phyloP scores from a whole-genome alignment of 257 asterid species.

The Jacaranda copaia region DNA sequence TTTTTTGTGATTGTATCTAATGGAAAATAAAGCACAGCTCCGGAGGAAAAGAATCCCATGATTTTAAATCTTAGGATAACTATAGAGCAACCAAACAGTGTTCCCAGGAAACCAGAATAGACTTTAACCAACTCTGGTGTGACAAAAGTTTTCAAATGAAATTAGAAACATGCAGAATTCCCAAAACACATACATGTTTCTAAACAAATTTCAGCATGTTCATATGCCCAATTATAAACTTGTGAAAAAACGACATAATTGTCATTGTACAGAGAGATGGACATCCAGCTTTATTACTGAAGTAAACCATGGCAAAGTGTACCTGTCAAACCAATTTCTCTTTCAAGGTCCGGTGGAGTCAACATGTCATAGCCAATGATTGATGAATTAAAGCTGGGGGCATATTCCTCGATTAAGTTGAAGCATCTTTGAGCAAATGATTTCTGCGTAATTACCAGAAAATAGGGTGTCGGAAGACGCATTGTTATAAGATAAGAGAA shows the following conservation, averaged over 20 bases:
- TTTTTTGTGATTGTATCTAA: background rate
- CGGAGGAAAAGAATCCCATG: background rate
- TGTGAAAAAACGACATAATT: conserved; percentile 4
- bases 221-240: background rate
- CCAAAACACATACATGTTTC: background rate
- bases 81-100: background rate
- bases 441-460: conserved; percentile 50
- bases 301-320: conserved; percentile 16
- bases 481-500: background rate
- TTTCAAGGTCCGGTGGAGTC: conserved; percentile 97
- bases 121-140: background rate
- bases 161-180: background rate
- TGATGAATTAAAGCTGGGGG: conserved; percentile 89
- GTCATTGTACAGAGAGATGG: background rate
- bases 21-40: background rate
- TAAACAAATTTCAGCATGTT: conserved; percentile 9
- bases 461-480: conserved; percentile 16
- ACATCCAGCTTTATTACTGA: background rate
- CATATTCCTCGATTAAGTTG: conserved; percentile 81
- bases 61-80: background rate
- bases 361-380: conserved; percentile 91
- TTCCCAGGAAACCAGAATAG: background rate
- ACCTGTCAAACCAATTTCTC: conserved; percentile 93
- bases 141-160: background rate
- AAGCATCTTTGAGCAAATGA: conserved; percentile 89